Evolutionary conservation across 2,329 filamentous ascomycete species (phyloP).

Genomic region (Dothistroma pini): DNA sequence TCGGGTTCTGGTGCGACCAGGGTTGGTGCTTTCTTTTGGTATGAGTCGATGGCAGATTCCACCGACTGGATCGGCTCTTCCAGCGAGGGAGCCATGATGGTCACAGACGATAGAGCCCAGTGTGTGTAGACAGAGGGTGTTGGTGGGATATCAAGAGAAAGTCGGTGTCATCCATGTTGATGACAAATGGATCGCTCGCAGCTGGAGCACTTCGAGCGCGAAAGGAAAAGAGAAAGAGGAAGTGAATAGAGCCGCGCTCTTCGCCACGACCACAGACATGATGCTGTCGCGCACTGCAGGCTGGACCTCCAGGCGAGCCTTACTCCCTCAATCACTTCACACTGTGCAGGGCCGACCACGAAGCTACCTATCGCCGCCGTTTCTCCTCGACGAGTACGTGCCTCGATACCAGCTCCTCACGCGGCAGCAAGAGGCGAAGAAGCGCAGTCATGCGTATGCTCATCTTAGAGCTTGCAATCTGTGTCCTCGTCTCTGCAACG

Average conservation of each 20-base stretch:
- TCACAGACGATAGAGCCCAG: not conserved
- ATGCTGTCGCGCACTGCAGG: conserved; percentile 13
- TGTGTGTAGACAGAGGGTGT: not conserved
- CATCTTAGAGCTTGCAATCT: conserved; percentile 78
- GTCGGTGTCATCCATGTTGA: not conserved
- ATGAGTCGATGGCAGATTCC: conserved; percentile 64
- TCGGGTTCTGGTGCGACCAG: conserved; percentile 61
- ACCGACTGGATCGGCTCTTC: conserved; percentile 59
- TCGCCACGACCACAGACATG: not conserved
- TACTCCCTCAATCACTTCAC: not conserved
- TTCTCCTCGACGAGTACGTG: conserved; percentile 69
- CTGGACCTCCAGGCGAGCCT: not conserved
- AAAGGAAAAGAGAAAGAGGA: too few species aligned
- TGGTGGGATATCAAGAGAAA: not conserved
- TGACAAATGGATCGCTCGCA: conserved; percentile 9
- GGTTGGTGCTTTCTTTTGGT: conserved; percentile 68
- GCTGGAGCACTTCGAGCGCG: not conserved
- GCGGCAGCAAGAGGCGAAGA: conserved; percentile 65
- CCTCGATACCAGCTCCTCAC: conserved; percentile 69
- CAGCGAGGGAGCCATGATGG: conserved; percentile 72
- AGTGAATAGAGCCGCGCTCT: too few species aligned
- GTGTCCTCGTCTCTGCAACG: conserved; percentile 71
- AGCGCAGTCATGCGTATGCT: conserved; percentile 68
- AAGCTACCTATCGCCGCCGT: conserved; percentile 54
- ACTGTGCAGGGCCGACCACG: conserved; percentile 10